Base-by-base conservation (phyloP, 768 basidiomycete species). In the Suillus occidentalis region DNA sequence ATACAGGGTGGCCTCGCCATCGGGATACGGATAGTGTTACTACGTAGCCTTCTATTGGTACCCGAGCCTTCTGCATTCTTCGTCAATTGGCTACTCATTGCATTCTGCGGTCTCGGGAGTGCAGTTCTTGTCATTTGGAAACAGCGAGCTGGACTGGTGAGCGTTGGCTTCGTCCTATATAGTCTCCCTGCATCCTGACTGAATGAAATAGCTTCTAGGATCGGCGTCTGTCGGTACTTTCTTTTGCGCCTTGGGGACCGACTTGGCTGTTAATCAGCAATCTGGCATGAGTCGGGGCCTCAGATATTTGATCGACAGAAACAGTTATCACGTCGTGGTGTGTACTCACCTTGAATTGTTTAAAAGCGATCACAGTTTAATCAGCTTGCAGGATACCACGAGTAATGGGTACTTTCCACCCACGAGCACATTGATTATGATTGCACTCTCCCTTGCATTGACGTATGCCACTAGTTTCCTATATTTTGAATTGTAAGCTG, bases 221-320 rank as follows among this genome's bases (percentile, higher is more conserved):
- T 86, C 84, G 61, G 80, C 87, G n/a, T 84, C 87, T 1, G 75
- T 79, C 25, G 89, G 89, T 39, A 84, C 88, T 10, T 90, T 90
- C 72, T 73, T 90, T 31, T 76, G 79, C 16, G 81, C 71, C 36
- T 80, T 90, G 10, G 88, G 82, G 25, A 69, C 85, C 13, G 89
- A 90, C 73, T 78, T 90, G 5, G 72, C 82, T 56, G 61, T 88
- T 59, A 81, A 88, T 65, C 77, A 81, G 67, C 88, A 90, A 69
- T 74, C 76, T 6, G 89, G 89, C 6, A 82, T 89, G 80, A 87
- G 88, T 68, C 76, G 83, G 25, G 89, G 89, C 3, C 78, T 90
- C 37, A 82, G 89, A 25, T 84, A 81, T 68, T 79, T 90, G 16
- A 82, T 89, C 65, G 89, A 90, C 70, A 79, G 84, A 52, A 90